phyloP scores from a whole-genome alignment of 108 stramenopile species.

The Fistulifera solaris region DNA sequence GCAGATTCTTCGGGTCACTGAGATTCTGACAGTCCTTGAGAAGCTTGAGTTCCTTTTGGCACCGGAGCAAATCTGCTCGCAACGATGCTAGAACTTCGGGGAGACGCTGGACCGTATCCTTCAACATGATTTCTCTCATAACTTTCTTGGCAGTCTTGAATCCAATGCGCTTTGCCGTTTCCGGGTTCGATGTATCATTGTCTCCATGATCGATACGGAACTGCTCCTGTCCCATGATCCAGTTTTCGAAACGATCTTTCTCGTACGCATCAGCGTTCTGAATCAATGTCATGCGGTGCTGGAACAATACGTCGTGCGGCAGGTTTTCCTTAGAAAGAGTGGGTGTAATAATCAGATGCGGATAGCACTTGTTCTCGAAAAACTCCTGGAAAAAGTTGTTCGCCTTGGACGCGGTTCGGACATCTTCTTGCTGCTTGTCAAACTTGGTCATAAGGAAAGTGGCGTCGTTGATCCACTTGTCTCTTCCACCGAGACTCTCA shows the following conservation, averaged over 20 bases:
- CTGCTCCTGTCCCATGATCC: slow-evolving; percentile 29
- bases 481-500: slow-evolving; percentile 36
- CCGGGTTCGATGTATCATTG: slow-evolving; percentile 21
- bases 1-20: slow-evolving; percentile 28
- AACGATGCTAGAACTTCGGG: slow-evolving; percentile 52
- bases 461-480: slow-evolving; percentile 45
- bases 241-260: slow-evolving; percentile 32
- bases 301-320: slow-evolving; percentile 30
- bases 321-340: slow-evolving; percentile 56
- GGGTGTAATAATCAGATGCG: slow-evolving; percentile 61
- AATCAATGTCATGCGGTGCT: slow-evolving; percentile 30
- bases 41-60: slow-evolving; percentile 24
- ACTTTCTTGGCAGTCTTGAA: slow-evolving; percentile 37
- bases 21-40: slow-evolving; percentile 39
- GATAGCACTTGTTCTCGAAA: slow-evolving; percentile 33
- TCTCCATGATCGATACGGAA: slow-evolving; percentile 29
- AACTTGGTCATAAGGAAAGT: slow-evolving; percentile 75
- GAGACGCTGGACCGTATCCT: slow-evolving; percentile 51
- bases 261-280: slow-evolving; percentile 31
- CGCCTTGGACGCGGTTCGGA: slow-evolving; percentile 50
- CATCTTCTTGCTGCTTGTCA: slow-evolving; percentile 61
- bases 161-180: slow-evolving; percentile 29
- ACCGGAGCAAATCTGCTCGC: slow-evolving; percentile 29
- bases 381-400: slow-evolving; percentile 64
- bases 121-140: slow-evolving; percentile 66